These are phyloP conservation scores for Fusarium anguioides DNA, from an alignment of 2,329 filamentous ascomycete species.

Conservation along the genomic window DNA sequence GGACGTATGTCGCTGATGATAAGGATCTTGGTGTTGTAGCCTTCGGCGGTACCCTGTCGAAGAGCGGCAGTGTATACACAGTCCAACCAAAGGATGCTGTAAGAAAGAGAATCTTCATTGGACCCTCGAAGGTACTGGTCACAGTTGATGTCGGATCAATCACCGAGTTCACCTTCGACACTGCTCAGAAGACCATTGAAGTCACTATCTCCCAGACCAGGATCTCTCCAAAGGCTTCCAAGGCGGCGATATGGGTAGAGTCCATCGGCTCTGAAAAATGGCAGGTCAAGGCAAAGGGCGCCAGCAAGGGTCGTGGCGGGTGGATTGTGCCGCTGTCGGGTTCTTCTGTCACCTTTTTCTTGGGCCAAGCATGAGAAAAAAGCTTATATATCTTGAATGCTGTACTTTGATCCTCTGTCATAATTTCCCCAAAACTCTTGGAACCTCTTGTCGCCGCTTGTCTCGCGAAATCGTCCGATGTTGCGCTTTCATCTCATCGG, in stretches of 20 bases:
- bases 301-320: constrained; percentile 33
- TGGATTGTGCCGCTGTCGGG: constrained; percentile 23
- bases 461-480: too few species aligned
- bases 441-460: too few species aligned
- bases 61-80: constrained; percentile 38
- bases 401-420: too few species aligned
- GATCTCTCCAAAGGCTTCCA: constrained; percentile 42
- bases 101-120: constrained; percentile 60
- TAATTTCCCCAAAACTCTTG: too few species aligned
- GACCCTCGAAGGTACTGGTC: constrained; percentile 55
- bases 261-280: constrained; percentile 35
- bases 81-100: constrained; percentile 60
- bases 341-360: constrained; percentile 1
- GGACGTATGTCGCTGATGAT: constrained; percentile 61
- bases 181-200: neutral
- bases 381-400: too few species aligned
- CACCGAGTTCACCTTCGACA: constrained; percentile 50
- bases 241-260: constrained; percentile 52
- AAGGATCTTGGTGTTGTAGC: constrained; percentile 57
- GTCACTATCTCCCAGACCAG: constrained; percentile 49
- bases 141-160: constrained; percentile 58
- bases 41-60: constrained; percentile 59
- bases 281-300: constrained; percentile 6
- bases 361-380: too few species aligned
- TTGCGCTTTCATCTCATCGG: too few species aligned